Percentiles rank a stretch among this genome's conserved stretches.
These are phyloP conservation scores for Auricularia sp. DNA, from an alignment of 768 basidiomycete genomes.

Conservation along the genomic window DNA sequence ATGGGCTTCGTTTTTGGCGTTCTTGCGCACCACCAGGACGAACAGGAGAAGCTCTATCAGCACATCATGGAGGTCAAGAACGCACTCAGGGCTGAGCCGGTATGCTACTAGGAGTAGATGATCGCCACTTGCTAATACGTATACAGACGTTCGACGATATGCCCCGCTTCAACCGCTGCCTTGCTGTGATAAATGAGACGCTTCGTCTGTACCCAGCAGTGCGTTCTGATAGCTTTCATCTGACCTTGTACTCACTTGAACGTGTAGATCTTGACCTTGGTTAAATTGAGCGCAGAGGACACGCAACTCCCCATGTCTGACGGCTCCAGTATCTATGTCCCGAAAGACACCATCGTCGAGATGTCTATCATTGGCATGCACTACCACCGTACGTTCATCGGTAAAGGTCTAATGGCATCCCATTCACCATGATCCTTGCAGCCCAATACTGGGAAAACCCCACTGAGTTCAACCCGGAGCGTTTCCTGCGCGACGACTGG, in stretches of 20 bases:
- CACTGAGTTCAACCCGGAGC: conserved; percentile 32
- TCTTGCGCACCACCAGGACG: conserved; percentile 32
- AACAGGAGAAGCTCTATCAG: conserved; percentile 30
- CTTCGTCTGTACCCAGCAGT: conserved; percentile 39
- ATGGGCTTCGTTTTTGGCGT: conserved; percentile 36
- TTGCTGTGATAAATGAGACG: conserved; percentile 40
- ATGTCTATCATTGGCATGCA: conserved; percentile 2
- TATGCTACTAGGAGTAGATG: too few species aligned
- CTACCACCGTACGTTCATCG: conserved; percentile 5
- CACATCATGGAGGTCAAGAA: conserved; percentile 16
- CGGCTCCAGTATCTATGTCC: conserved; percentile 2
- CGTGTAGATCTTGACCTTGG: conserved; percentile 13
- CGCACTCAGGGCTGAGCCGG: too few species aligned
- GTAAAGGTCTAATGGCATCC: neutral
- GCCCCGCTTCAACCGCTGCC: conserved; percentile 9
- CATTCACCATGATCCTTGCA: conserved; percentile 10
- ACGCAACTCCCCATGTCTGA: conserved; percentile 12
- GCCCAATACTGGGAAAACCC: conserved; percentile 50
- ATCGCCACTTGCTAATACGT: neutral
- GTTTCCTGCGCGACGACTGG: conserved; percentile 41
- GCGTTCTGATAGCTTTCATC: conserved; percentile 7
- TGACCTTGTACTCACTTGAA: neutral
- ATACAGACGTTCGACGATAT: conserved; percentile 23
- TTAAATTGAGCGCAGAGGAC: conserved; percentile 18
- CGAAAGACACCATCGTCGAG: neutral